Conservation (phyloP, 148 eudicot genomes). For the Chenopodium berlandieri region DNA sequence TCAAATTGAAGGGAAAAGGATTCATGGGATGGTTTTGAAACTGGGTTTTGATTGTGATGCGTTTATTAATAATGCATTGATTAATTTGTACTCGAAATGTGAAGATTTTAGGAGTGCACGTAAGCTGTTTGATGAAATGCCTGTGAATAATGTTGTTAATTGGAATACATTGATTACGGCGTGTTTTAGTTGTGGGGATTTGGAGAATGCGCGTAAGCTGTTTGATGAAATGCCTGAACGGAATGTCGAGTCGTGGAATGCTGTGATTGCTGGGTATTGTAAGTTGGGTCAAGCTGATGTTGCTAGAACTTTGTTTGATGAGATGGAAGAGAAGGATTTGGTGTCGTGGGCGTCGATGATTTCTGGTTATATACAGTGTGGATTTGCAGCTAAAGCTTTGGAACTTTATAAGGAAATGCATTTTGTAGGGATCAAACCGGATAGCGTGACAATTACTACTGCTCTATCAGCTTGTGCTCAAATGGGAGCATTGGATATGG, state of each 20-base stretch:
- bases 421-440: constrained; percentile 26
- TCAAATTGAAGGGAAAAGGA: constrained; percentile 23
- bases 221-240: constrained; percentile 40
- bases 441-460: constrained; percentile 34
- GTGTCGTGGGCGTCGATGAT: constrained; percentile 51
- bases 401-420: constrained; percentile 35
- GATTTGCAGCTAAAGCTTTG: constrained; percentile 29
- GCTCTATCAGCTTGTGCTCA: constrained; percentile 45
- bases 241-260: constrained; percentile 39
- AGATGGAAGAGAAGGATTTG: constrained; percentile 36
- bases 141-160: constrained; percentile 35
- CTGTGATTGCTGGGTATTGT: constrained; percentile 42
- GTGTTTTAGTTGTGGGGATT: constrained; percentile 32
- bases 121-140: constrained; percentile 39
- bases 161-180: constrained; percentile 41
- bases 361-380: constrained; percentile 36
- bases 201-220: constrained; percentile 28
- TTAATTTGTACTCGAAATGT: constrained; percentile 40
- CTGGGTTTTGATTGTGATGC: constrained; percentile 41
- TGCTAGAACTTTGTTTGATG: constrained; percentile 39
- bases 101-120: constrained; percentile 28
- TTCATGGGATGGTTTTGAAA: constrained; percentile 32
- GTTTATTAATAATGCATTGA: constrained; percentile 41
- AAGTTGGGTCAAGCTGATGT: constrained; percentile 29
- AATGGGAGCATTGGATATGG: constrained; percentile 43